Base-by-base conservation (phyloP, 495 filamentous ascomycete genomes). In the Daldinia childiae region DNA sequence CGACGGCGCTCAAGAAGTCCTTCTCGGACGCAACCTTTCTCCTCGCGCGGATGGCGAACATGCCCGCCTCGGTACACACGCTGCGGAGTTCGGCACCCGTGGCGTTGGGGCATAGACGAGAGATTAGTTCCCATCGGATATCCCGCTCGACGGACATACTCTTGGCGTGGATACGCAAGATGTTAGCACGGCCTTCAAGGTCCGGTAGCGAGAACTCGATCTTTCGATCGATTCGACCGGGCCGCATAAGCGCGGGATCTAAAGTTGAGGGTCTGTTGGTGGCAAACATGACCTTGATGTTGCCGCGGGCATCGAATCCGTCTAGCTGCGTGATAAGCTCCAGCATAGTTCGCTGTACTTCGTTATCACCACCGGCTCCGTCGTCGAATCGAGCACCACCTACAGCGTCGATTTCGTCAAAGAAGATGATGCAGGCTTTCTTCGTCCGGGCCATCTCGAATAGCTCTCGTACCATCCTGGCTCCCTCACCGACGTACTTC, bases 231-330 rank as follows among this genome's bases (percentile, higher is more conserved):
- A 99, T 99, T 82, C 95, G 94, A 36, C 95, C 95, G 9, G 95
- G 95, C 79, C 95, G 88, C 93, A 99, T 97, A 66, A 99, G 86
- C 11, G 95, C 95, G 15, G 95, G 95, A 76, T 99, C 95, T 50
- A 99, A 86, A 14, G 95, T 99, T 6, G 93, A 97, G 1, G 95
- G 95, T 66, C 95, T 87, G 85, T 99, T 99, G 75, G 95, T 99
- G 66, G 95, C 95, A 77, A 99, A 99, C 95, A 99, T 99, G 82
- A 99, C 95, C 82, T 99, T 99, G 85, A 99, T 99, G 82, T 99
- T 99, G 77, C 95, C 95, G 76, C 95, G 87, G 45, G 93, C 90
- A 79, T 99, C 96, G 84, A 99, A 99, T 62, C 95, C 95, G 80
- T 99, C 95, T 64, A 99, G 86, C 78, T 99, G 95, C 3, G 95